These are phyloP conservation scores for Raphanus sativus DNA, from an alignment of 345 rosid genomes.

Conservation along the genomic window DNA sequence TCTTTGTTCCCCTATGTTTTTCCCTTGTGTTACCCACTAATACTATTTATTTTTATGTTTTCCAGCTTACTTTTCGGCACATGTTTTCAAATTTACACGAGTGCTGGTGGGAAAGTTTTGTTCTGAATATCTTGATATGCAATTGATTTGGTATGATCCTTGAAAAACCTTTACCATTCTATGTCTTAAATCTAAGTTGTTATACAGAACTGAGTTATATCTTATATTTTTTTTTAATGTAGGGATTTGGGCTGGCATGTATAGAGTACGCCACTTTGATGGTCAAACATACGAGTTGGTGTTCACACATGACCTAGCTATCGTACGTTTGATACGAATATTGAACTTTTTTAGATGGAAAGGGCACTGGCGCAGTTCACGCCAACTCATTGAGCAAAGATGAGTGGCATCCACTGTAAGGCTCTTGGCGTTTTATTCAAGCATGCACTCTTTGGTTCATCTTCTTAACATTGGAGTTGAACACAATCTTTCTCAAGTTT, in stretches of 20 bases:
- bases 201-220: background rate
- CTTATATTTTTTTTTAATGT: slow-evolving; percentile 16
- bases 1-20: background rate
- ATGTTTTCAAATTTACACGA: slow-evolving; percentile 98
- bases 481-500: slow-evolving; percentile 94
- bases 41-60: slow-evolving; percentile 1
- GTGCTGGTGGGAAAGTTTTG: slow-evolving; percentile 99
- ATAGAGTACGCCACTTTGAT: slow-evolving; percentile 86
- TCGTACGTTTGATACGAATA: background rate
- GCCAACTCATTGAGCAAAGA: slow-evolving; percentile 98
- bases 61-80: slow-evolving; percentile 92
- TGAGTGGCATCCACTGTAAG: slow-evolving; percentile 95
- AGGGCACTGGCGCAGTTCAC: slow-evolving; percentile 87
- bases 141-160: slow-evolving; percentile 91
- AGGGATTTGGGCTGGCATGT: slow-evolving; percentile 99
- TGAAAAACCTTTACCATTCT: background rate
- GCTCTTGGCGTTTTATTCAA: slow-evolving; percentile 95
- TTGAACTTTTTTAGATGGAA: slow-evolving; percentile 48
- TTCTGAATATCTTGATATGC: slow-evolving; percentile 92
- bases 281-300: slow-evolving; percentile 95
- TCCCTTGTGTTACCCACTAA: background rate
- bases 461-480: slow-evolving; percentile 85
- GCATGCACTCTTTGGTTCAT: slow-evolving; percentile 79
- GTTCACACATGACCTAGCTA: background rate
- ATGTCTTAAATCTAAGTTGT: slow-evolving; percentile 36